phyloP scores from a whole-genome alignment of 495 filamentous ascomycete genomes.

The Aspergillus cavernicola region DNA sequence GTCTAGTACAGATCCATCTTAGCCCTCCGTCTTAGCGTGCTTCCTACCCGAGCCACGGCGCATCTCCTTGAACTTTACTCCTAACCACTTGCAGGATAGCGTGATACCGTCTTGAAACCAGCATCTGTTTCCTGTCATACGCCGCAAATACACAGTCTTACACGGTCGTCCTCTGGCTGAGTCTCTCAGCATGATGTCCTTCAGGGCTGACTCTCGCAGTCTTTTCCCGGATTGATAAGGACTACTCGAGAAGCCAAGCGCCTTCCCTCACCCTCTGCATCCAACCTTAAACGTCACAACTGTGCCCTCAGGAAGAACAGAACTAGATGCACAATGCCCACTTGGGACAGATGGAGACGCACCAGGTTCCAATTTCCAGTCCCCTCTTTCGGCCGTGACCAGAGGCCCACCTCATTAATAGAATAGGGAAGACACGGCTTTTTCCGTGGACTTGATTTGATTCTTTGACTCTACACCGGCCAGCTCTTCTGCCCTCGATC shows the following conservation, averaged over 20 bases:
- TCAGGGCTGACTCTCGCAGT: neutral
- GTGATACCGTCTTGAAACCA: slow-evolving; percentile 13
- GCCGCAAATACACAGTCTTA: neutral
- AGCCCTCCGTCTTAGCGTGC: slow-evolving; percentile 7
- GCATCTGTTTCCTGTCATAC: slow-evolving; percentile 2
- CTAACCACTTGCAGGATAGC: slow-evolving; percentile 19
- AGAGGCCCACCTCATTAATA: neutral
- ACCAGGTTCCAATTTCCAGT: neutral
- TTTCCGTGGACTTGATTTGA: slow-evolving; percentile 12
- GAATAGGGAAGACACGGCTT: neutral
- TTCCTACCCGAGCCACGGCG: slow-evolving; percentile 17
- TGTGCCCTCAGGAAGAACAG: too few relatives aligned
- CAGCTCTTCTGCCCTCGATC: too few relatives aligned
- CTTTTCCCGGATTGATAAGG: slow-evolving; percentile 1
- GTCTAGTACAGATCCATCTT: slow-evolving; percentile 4
- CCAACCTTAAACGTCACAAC: too few relatives aligned
- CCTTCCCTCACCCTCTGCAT: neutral
- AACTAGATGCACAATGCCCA: slow-evolving; percentile 10
- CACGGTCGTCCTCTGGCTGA: too few relatives aligned
- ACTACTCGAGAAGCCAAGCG: neutral
- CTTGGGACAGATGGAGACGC: slow-evolving; percentile 1
- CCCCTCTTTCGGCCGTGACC: slow-evolving; percentile 3
- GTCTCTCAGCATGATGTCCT: too few relatives aligned
- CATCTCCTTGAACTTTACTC: slow-evolving; percentile 8
- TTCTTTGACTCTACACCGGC: too few relatives aligned